phyloP scores from a whole-genome alignment of 441 rosid species.

The Hypseocharis bilobata region DNA sequence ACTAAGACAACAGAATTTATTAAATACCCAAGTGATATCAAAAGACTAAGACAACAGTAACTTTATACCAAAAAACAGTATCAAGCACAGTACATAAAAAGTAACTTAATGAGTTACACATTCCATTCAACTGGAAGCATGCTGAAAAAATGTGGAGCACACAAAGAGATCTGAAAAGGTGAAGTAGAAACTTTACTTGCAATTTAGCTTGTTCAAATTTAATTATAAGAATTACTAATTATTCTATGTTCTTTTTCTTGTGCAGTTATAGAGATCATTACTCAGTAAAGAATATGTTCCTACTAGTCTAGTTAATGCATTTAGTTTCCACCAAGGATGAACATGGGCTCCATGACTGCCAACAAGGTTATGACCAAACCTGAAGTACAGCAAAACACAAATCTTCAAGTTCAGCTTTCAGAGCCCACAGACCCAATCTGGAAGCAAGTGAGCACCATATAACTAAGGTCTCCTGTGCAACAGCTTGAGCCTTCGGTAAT shows the following conservation, averaged over 20 bases:
- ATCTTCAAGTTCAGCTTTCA: slow-evolving; percentile 70
- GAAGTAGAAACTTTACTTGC: slow-evolving; percentile 1
- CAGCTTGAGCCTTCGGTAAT: slow-evolving; percentile 51
- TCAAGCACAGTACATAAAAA: neutral
- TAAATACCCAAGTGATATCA: neutral
- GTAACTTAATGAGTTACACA: neutral
- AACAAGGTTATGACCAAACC: slow-evolving; percentile 28
- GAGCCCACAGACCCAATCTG: slow-evolving; percentile 69
- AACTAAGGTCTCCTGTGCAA: slow-evolving; percentile 61
- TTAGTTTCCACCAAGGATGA: neutral
- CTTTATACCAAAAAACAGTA: neutral
- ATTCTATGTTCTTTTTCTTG: neutral
- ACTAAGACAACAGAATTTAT: neutral
- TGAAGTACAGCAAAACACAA: slow-evolving; percentile 70
- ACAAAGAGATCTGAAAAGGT: neutral
- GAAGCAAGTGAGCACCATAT: slow-evolving; percentile 80
- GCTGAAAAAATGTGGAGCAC: neutral
- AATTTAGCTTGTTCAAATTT: no score
- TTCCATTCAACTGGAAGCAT: neutral
- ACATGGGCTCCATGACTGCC: slow-evolving; percentile 2
- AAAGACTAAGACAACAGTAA: neutral
- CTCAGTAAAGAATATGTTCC: neutral
- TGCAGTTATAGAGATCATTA: neutral
- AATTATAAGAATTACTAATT: neutral
- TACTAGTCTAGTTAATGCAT: neutral